Base-by-base conservation (phyloP, 169 alveolate species). In the Plasmodium vivax region DNA sequence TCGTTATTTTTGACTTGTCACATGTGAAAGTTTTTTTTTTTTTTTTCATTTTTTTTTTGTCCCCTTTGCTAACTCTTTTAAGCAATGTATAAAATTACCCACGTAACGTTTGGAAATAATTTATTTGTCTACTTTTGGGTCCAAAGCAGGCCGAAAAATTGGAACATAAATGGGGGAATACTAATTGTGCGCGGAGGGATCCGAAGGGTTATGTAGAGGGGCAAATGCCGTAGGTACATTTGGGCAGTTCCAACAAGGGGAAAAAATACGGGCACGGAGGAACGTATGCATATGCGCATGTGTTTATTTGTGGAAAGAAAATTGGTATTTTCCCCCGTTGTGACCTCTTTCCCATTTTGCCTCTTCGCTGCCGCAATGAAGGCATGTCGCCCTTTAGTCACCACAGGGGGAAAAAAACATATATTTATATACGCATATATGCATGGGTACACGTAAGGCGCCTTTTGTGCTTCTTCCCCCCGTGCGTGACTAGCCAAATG, bases 91-190 rank as follows among this genome's bases (percentile, higher is more conserved):
- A 38, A 10, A 19, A 23, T 68, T 68, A 68, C 6, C 38, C 77
- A 68, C 34, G 38, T 68, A 68, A 80, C 16, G 43, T 38, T 80
- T 36, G 3, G 8, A 51, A 77, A 36, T 32, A 80, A 30, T 38
- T 34, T 80, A 6, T 80, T 41, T 80, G 85, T 80, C 85, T 80
- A 80, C 7, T 80, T 16, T 12, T 30, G 19, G 14, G 51, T 80
- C 58, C 58, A 23, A n/a, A 45, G 71, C 32, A 32, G 23, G 85
- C 12, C 30, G 23, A 80, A 45, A 80, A 80, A 12, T 80, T 41
- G 19, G 27, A 7, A 51, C 71, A 8, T n/a, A 43, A 36, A 23
- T 32, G 85, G 34, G 34, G 45, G 58, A 80, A 80, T 7, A 43
- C 19, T 30, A 41, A 79, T 47, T 79, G 73, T 41, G 56, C 54